Evolutionary conservation across 352 stramenopile genomes (phyloP), one percentile per base, ranked within the genome.

Genomic region (Globisporangium abappressorium): DNA sequence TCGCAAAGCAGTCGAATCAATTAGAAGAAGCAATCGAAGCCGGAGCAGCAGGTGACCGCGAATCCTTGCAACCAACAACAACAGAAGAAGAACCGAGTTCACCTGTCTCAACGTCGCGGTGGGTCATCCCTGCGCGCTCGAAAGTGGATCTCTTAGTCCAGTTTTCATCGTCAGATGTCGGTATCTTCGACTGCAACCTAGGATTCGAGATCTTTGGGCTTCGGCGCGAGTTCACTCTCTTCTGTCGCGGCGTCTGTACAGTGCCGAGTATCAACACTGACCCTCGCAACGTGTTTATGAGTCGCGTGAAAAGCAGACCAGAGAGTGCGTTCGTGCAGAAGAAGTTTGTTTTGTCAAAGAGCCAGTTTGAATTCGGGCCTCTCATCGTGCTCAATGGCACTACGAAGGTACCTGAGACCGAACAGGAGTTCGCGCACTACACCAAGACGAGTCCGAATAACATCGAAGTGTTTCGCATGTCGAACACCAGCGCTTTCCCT

Each of bases 281-380:
- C 62, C 94, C 94, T 11, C 78, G 92, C 43, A 98, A 98, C 66
- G 89, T 98, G 2, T 98, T 98, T 66, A 98, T 98, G 94, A 88
- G 83, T 53, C 87, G 95, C 15, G 74, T 97, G 18, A 98, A 98
- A 72, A 87, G 79, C 36, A 74, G 78, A 9, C 74, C 82, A 2
- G 88, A 94, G 24, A 65, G 75, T 7, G 66, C 72, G 9, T 84
- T 93, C 71, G 81, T 97, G 18, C 76, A 88, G 7, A 98, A 98
- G 64, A 94, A 96, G n/a, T 98, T 94, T 59, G 89, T 98, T 2
- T 65, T 96, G 4, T 90, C 89, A 0, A 89, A 81, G 57, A 90
- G 90, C 54, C 77, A 88, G 63, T 98, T 98, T 70, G 93, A 98
- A 54, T 98, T 98, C 62, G 95, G 95, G 0, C 93, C 95, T 5